Percentiles rank a stretch among this genome's conserved stretches.
Conservation (phyloP, 768 basidiomycete genomes). For the Mycena leptocephala region DNA sequence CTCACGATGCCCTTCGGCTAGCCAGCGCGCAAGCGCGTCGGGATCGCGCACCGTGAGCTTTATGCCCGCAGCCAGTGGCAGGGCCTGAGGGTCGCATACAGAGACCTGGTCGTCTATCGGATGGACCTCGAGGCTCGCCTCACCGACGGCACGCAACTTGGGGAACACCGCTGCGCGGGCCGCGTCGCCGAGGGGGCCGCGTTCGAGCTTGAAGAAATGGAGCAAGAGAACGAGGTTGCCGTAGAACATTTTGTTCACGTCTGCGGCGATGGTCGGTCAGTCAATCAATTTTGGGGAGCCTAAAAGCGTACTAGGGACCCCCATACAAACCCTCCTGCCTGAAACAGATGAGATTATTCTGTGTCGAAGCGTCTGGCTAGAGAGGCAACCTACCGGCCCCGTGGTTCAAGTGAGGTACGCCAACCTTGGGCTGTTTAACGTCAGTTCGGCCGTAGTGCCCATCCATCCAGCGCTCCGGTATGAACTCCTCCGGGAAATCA, state of each 20-base stretch:
- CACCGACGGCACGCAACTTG: slow-evolving; percentile 14
- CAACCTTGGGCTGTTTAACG: slow-evolving; percentile 24
- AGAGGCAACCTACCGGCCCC: slow-evolving; percentile 26
- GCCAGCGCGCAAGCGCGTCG: slow-evolving; percentile 18
- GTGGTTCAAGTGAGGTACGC: slow-evolving; percentile 26
- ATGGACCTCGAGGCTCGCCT: slow-evolving; percentile 24
- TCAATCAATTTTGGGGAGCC: background rate
- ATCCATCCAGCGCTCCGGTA: slow-evolving; percentile 30
- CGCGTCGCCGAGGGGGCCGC: slow-evolving; percentile 1
- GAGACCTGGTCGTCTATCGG: slow-evolving; percentile 30
- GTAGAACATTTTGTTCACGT: slow-evolving; percentile 16
- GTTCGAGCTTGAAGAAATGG: slow-evolving; percentile 28
- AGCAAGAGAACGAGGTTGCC: slow-evolving; percentile 24
- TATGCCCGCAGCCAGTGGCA: slow-evolving; percentile 23
- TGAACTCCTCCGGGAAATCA: slow-evolving; percentile 22
- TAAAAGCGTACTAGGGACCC: slow-evolving; percentile 15
- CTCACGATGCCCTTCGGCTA: slow-evolving; percentile 20
- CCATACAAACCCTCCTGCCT: slow-evolving; percentile 27
- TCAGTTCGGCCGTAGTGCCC: slow-evolving; percentile 26
- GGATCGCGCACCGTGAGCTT: slow-evolving; percentile 22
- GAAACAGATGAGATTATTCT: too few species aligned
- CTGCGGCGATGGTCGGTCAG: background rate
- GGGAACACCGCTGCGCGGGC: slow-evolving; percentile 16
- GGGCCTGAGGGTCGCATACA: slow-evolving; percentile 16
- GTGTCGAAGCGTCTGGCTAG: too few species aligned